Base-by-base conservation (phyloP, 805 yeast genomes). In the Ogataea ganodermae region DNA sequence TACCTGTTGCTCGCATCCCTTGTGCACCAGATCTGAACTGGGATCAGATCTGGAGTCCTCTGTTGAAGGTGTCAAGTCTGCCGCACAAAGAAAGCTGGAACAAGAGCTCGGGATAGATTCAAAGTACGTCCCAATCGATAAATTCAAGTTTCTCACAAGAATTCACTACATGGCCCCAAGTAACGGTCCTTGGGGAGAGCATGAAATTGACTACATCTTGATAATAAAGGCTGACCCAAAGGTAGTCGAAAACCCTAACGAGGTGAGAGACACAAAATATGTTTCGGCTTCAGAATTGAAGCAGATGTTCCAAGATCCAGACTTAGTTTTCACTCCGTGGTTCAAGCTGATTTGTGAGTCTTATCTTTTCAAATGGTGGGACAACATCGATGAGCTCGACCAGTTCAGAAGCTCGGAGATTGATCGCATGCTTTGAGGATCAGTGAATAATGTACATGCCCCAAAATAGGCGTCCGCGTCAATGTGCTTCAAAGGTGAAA, bases 1-100 rank as follows among this genome's bases (percentile, higher is more conserved):
- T 67, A 94, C 99, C 1, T 94, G 99, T 70, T 94, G 99, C 68
- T 91, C 98, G 1, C 99, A 94, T 66, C 99, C 99, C 8, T 74
- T 94, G 44, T 89, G 96, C 45, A 80, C 89, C 28, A 78, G 83
- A 31, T 72, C 80, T 30, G 99, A 94, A 68, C 72, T 90, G 63
- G 97, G 97, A 9, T 60, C 63, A 28, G 68, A 70, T 40, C 73
- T 91, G 49, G 67, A 71, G 5, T 70, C 74, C 28, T 87, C 95
- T 7, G 73, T 92, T 6, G 67, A 69, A 22, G 99, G 99, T 49
- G 96, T 81, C 45, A 86, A 82, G 62, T 72, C 74, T 35, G 99
- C 99, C 2, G 97, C 98, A 3, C 86, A 84, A 58, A 82, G 99
- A 65, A 94, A 94, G 67, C 75, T 94, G 44, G 86, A 84, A 35